Evolutionary conservation across 2,329 filamentous ascomycete genomes (phyloP), one percentile per base, ranked within the genome.

Genomic region (Pseudogymnoascus sp.): DNA sequence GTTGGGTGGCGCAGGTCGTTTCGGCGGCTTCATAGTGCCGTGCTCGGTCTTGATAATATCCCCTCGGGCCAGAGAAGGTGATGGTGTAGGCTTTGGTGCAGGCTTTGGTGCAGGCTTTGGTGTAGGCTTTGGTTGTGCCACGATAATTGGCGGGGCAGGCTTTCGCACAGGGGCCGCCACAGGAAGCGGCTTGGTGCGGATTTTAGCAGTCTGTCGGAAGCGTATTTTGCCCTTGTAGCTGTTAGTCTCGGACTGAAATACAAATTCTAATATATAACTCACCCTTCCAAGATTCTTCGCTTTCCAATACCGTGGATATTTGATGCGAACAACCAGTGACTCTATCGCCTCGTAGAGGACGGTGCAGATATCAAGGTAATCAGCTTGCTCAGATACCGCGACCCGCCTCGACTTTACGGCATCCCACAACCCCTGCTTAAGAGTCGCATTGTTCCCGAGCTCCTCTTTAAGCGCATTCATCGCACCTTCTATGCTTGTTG

Each of bases 351-450:
- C 77, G 64, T 82, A 82, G 64, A 84, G 73, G 55, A 80, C 71
- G 35, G 75, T 74, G 68, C 81, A 82, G 36, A 84, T 74, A 65
- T 83, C 79, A 38, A 84, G 69, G 9, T 84, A 67, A 66, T 80
- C 79, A 28, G 75, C 72, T 67, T 81, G 78, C 68, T 84, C 82
- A 16, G 74, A 68, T 30, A 80, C 70, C 5, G 79, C 78, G 52
- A 82, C 75, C 19, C 76, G 69, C 1, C 77, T 73, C 28, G 81
- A 83, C 38, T 77, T 75, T 5, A 82, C 70, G 12, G 81, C 80
- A 45, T 74, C 74, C 81, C 81, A 83, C 25, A 84, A 67, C 5
- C 76, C 75, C 30, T 74, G 66, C 63, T 79, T 77, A 62, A 84
- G 70, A 22, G 73, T 74, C 16, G 72, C 65, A 65, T 83, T 77